Conservation (phyloP, 108 stramenopile genomes). For the Licmophora abbreviata region DNA sequence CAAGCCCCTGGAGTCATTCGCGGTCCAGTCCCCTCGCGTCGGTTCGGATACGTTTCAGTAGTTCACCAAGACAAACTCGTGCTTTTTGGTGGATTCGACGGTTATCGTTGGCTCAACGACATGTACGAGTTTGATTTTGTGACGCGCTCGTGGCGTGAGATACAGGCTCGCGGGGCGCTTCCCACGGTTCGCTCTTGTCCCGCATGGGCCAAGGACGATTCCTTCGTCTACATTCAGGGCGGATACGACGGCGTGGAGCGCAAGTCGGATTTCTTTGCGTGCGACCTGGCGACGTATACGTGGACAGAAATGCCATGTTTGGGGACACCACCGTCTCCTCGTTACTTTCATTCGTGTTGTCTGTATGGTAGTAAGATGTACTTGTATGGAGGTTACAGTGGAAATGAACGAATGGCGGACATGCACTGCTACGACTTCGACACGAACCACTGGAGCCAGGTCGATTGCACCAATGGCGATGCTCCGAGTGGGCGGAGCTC, state of each 20-base stretch:
- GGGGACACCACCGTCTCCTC: slow-evolving; percentile 75
- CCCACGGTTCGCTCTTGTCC: slow-evolving; percentile 82
- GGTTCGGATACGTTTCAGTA: slow-evolving; percentile 90
- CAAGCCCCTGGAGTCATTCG: slow-evolving; percentile 5
- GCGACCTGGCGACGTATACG: slow-evolving; percentile 71
- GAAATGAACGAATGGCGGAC: slow-evolving; percentile 81
- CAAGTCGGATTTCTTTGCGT: slow-evolving; percentile 88
- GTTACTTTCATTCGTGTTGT: slow-evolving; percentile 94
- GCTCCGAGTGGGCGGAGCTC: slow-evolving; percentile 83
- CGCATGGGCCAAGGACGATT: slow-evolving; percentile 81
- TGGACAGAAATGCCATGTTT: slow-evolving; percentile 85
- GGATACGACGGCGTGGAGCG: slow-evolving; percentile 91
- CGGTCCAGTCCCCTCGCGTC: slow-evolving; percentile 49
- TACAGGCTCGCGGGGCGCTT: slow-evolving; percentile 36
- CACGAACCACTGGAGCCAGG: slow-evolving; percentile 68
- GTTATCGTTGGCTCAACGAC: slow-evolving; percentile 74
- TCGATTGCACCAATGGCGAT: slow-evolving; percentile 52
- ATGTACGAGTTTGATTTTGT: slow-evolving; percentile 79
- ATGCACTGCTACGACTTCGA: slow-evolving; percentile 78
- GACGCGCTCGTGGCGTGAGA: slow-evolving; percentile 63
- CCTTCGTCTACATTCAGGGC: slow-evolving; percentile 89
- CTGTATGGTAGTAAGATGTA: slow-evolving; percentile 82
- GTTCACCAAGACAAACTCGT: slow-evolving; percentile 84
- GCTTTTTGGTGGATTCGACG: slow-evolving; percentile 91
- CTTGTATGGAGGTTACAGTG: slow-evolving; percentile 89